Base-by-base conservation (phyloP, 768 basidiomycete species). In the Termitomyces sp. region DNA sequence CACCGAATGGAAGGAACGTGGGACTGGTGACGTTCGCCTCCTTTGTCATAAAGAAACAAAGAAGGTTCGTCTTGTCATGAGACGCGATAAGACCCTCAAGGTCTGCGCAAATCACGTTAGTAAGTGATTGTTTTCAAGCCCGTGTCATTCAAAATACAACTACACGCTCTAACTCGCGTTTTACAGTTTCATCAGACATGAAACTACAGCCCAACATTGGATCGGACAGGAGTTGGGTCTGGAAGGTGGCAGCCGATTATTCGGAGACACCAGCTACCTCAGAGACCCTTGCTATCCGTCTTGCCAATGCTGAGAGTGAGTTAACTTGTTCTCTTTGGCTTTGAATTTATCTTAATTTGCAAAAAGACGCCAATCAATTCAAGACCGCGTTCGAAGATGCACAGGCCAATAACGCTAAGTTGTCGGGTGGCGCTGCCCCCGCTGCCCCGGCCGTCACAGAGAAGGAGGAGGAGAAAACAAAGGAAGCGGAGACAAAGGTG, bases 41-140 rank as follows among this genome's bases (percentile, higher is more conserved):
- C 87, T 99, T 65, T 79, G 86, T 68, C 92, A 97, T 82, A 94
- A 90, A 76, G 86, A 87, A 71, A 90, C 89, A 54, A 88, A 90
- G 81, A 98, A 96, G 78, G 83, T 96, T 70, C 86, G 97, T 64
- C 85, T 99, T 64, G 94, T 99, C 74, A 99, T 99, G 97, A 84
- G 96, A 79, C 92, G 97, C 76, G 97, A 99, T 84, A 98, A 98
- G 88, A 99, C 97, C 52, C 84, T 94, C 77, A 98, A 99, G 77
- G 96, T 98, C 78, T 98, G 97, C 77, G 97, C 97, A 60, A 99
- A 99, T 81, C 97, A 98, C 78, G 77, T 86, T 66, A 87, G 97
- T 98, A 70, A 78, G 81, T 77, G 59, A 33, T 35, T 55, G 24
- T 28, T 20, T 36, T 57, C 8, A 38, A n/a, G 18, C 12, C 32